Base-by-base conservation (phyloP, 164 flowering plant genomes). In the Pachysandra terminalis region DNA sequence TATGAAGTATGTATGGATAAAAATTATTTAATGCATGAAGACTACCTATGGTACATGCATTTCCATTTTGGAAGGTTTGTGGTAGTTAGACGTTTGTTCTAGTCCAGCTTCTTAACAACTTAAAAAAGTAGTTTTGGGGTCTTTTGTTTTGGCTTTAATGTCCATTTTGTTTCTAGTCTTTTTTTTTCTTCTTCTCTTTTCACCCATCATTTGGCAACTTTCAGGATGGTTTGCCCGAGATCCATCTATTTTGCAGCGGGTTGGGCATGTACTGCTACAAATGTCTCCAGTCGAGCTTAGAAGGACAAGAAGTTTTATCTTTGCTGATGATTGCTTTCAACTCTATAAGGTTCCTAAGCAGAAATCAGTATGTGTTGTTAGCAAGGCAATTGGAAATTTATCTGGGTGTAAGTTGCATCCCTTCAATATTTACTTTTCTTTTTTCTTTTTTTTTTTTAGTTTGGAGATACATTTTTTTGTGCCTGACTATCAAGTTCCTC, bases 261-360 rank as follows among this genome's bases (percentile, higher is more conserved):
- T 89, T 78, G 99, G 98, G 54, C 89, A 85, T 72, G 82, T 75
- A 61, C 77, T 95, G 61, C 88, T 95, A 59, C 83, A 81, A 64
- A 65, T 77, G 67, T 80, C 85, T 3, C 74, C 77, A 15, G 70
- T 74, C 60, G 86, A 82, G 76, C 80, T 79, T 45, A 86, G 83
- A 78, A 89, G 90, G 76, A 16, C 80, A 51, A 87, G 88, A 61
- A 79, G 84, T 68, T 71, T 92, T 71, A 64, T 95, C 61, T 78
- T 89, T 75, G 98, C 99, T 57, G 97, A 90, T 74, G 99, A 95
- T 75, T 84, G 95, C 45, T 92, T 95, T 82, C 90, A 92, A 78
- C 83, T 92, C 61, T 86, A 87, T 17, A 85, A 82, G 75, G 81
- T 83, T 78, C 91, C 99, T 9, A 81, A 74, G 71, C 88, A 81